phyloP scores from a whole-genome alignment of 2,329 filamentous ascomycete genomes.

The Aspergillus sp. region DNA sequence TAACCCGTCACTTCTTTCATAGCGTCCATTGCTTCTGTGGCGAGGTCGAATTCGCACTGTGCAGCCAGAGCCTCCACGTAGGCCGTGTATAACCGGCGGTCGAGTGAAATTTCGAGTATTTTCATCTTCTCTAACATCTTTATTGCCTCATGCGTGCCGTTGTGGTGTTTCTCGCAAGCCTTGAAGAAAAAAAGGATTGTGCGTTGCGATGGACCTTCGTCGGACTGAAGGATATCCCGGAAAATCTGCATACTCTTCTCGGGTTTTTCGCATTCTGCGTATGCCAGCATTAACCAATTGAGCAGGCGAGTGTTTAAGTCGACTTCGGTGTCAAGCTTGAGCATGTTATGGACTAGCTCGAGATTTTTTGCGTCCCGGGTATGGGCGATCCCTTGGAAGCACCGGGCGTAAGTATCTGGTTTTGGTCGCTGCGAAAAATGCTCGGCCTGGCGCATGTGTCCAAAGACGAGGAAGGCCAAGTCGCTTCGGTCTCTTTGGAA shows the following conservation, averaged over 20 bases:
- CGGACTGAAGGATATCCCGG: constrained; percentile 75
- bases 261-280: constrained; percentile 67
- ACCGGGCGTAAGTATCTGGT: constrained; percentile 72
- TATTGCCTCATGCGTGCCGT: constrained; percentile 45
- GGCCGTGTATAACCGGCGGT: constrained; percentile 68
- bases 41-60: constrained; percentile 68
- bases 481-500: constrained; percentile 75
- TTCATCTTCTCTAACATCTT: constrained; percentile 59
- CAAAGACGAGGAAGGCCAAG: constrained; percentile 83
- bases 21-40: constrained; percentile 63
- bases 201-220: constrained; percentile 82
- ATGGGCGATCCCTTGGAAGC: constrained; percentile 71
- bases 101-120: constrained; percentile 75
- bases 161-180: constrained; percentile 63
- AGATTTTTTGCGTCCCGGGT: constrained; percentile 63
- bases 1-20: constrained; percentile 67
- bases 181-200: constrained; percentile 80
- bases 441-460: constrained; percentile 83
- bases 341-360: constrained; percentile 81
- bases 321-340: constrained; percentile 85
- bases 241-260: constrained; percentile 74
- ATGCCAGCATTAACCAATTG: constrained; percentile 86
- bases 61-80: constrained; percentile 76
- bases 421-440: constrained; percentile 65
- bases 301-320: constrained; percentile 73